Base-by-base conservation (phyloP, 208 protist species). In the Wallacemonas sp. region DNA sequence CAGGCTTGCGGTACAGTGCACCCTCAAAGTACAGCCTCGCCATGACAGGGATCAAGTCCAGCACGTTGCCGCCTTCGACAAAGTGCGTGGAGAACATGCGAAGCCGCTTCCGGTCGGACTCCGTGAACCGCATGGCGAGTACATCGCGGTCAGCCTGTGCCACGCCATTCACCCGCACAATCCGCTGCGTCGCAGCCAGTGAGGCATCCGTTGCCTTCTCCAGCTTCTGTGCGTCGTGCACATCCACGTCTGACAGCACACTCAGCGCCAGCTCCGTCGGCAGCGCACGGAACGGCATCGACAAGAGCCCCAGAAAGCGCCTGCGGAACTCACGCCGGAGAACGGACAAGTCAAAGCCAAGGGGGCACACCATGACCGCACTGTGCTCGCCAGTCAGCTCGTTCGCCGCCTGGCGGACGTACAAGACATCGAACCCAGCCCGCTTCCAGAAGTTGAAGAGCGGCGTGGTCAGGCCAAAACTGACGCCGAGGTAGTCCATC, bases 361-460 rank as follows among this genome's bases (percentile, higher is more conserved):
- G 77, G 4, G 87, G 77, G 19, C 69, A 76, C 30, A 99, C 68
- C 97, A 99, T 99, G 39, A 99, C 98, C 55, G 93, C 98, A 39
- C 98, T 98, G 81, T 99, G 96, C 87, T 99, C 99, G 3, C 99
- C 98, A 12, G 99, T 99, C 21, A 99, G 76, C 58, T 99, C 98
- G 72, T 99, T 99, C 13, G 85, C 45, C 10, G 76, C 81, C 64
- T 97, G 92, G 3, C 97, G 85, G 44, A 98, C 65, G 75, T 99
- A 98, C 10, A 98, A 71, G 1, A 95, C 82, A 33, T 78, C 42
- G 60, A 93, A 98, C 15, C 83, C 88, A 37, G 61, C 63, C 32
- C 88, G 81, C 50, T 90, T 93, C 98, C 98, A 99, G 72, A 99
- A 99, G 66, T 98, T 94, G 72, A 94, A 98, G 17, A 99, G 85